phyloP scores from a whole-genome alignment of 2,329 filamentous ascomycete species.

The Scedosporium dehoogii region DNA sequence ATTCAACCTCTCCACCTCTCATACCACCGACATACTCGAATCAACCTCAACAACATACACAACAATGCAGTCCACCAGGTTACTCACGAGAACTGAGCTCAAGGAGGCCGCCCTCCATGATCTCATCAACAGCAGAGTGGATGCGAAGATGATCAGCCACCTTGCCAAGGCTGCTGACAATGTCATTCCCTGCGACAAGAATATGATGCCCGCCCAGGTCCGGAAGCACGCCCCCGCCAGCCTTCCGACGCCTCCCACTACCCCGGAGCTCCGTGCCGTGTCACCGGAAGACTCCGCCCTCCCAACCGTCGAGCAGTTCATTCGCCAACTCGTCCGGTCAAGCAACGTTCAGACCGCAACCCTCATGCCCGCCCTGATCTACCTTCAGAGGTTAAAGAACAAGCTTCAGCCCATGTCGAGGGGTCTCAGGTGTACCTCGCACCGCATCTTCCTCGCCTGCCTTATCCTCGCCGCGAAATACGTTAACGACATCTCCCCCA shows the following conservation, averaged over 20 bases:
- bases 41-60: neutral
- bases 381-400: conserved; percentile 73
- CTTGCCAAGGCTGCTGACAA: conserved; percentile 63
- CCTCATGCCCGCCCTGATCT: conserved; percentile 93
- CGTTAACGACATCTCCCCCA: conserved; percentile 94
- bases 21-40: neutral
- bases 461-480: conserved; percentile 90
- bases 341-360: conserved; percentile 97
- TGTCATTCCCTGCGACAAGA: conserved; percentile 70
- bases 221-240: conserved; percentile 22
- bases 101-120: conserved; percentile 70
- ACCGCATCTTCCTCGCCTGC: conserved; percentile 90
- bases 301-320: conserved; percentile 82
- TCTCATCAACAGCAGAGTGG: conserved; percentile 70
- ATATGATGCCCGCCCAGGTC: conserved; percentile 38
- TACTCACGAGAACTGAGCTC: conserved; percentile 39
- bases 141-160: conserved; percentile 66
- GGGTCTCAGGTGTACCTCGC: conserved; percentile 90
- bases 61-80: conserved; percentile 6
- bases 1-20: neutral
- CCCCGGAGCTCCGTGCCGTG: conserved; percentile 36
- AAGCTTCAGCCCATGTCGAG: conserved; percentile 89
- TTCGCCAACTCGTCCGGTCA: conserved; percentile 77
- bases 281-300: conserved; percentile 44
- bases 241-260: conserved; percentile 41